Evolutionary conservation across 805 yeast species (phyloP).

Genomic region (Myxozyma melibiosi): DNA sequence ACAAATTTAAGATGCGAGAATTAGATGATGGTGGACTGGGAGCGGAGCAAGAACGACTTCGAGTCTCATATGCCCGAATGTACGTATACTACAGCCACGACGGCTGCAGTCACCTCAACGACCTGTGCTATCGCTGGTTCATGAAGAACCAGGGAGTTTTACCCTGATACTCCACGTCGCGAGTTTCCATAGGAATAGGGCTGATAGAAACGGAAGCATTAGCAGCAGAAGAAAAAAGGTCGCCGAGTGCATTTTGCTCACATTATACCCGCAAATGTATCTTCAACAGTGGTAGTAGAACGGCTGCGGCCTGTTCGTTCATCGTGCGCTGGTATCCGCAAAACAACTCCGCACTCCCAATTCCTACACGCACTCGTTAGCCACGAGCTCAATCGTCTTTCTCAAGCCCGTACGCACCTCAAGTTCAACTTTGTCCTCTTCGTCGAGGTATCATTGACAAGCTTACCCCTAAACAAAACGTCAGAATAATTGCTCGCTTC

Average conservation of each 20-base stretch:
- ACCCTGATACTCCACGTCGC: constrained; percentile 11
- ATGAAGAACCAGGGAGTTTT: constrained; percentile 28
- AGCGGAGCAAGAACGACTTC: too few relatives aligned
- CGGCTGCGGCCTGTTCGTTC: neutral
- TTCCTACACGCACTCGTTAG: constrained; percentile 13
- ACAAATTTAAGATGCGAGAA: too few relatives aligned
- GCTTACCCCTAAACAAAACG: constrained; percentile 23
- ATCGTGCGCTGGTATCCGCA: constrained; percentile 12
- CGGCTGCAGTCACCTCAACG: too few relatives aligned
- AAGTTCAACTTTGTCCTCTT: constrained; percentile 17
- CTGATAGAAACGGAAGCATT: neutral
- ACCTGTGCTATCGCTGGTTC: constrained; percentile 14
- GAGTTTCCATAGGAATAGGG: constrained; percentile 28
- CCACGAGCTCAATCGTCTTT: neutral
- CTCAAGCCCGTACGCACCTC: constrained; percentile 1
- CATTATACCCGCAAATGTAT: constrained; percentile 12
- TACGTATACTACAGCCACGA: too few relatives aligned
- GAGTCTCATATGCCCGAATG: too few relatives aligned
- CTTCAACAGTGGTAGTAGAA: neutral
- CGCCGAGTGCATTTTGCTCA: neutral
- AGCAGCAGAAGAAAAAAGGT: neutral
- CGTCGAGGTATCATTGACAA: constrained; percentile 15
- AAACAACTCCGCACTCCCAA: constrained; percentile 33
- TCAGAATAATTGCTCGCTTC: neutral
- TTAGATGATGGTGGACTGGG: too few relatives aligned